Evolutionary conservation across 179 eudicot genomes (phyloP).

Genomic region (Camellia oleifera): DNA sequence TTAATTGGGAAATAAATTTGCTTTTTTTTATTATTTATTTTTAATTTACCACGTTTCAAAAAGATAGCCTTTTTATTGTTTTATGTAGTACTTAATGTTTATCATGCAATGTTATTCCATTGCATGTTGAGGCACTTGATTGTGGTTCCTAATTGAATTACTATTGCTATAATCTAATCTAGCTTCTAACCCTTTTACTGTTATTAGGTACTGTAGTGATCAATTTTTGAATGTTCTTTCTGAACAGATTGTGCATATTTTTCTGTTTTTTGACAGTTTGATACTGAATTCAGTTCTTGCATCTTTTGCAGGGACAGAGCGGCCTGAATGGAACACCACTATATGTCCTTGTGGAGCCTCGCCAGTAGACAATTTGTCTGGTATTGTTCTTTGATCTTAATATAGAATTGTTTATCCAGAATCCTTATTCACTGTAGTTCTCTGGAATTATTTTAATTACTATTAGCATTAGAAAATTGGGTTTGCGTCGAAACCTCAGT

Average conservation of each 20-base stretch:
- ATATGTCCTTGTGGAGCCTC: slow-evolving; percentile 52
- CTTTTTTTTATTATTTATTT: no score
- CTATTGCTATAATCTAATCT: not conserved
- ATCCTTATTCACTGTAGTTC: slow-evolving; percentile 1
- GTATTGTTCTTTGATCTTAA: not conserved
- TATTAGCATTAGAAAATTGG: not conserved
- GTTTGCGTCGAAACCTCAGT: no score
- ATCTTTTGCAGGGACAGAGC: slow-evolving; percentile 31
- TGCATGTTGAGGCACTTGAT: no score
- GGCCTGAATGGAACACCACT: slow-evolving; percentile 41
- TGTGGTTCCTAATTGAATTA: no score
- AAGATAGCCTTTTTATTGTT: no score
- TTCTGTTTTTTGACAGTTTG: not conserved
- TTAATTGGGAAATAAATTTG: not conserved
- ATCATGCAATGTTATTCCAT: no score
- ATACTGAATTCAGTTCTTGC: not conserved
- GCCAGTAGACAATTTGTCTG: slow-evolving; percentile 21
- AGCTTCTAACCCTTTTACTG: not conserved
- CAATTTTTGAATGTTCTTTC: not conserved
- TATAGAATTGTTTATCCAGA: not conserved
- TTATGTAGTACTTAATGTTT: no score
- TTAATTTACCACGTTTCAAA: no score
- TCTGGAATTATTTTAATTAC: not conserved
- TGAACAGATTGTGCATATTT: not conserved
- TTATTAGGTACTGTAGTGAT: not conserved